These are phyloP conservation scores for Aspergillus wentii DNA, from an alignment of 495 filamentous ascomycete genomes.

Conservation along the genomic window DNA sequence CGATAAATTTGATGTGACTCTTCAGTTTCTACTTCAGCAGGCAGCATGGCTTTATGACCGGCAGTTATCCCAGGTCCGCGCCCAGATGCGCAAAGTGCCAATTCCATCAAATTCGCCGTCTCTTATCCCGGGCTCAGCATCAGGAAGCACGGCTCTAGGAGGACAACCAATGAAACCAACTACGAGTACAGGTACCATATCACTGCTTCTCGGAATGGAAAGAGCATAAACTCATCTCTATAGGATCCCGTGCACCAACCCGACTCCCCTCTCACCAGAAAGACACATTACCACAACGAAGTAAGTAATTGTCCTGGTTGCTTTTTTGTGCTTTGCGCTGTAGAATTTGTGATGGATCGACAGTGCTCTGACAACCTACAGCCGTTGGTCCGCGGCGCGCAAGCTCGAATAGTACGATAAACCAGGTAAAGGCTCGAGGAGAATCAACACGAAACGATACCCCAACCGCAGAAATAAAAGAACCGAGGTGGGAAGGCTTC, in stretches of 20 bases:
- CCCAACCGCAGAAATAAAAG: conserved; percentile 33
- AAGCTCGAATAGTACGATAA: conserved; percentile 55
- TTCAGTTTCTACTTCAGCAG: conserved; percentile 88
- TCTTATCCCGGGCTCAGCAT: conserved; percentile 44
- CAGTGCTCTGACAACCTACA: conserved; percentile 8
- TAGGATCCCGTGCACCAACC: conserved; percentile 54
- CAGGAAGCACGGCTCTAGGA: conserved; percentile 43
- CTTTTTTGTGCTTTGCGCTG: too few relatives aligned
- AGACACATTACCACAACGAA: conserved; percentile 50
- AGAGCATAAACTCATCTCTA: neutral
- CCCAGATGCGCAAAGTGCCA: conserved; percentile 78
- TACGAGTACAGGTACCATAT: too few relatives aligned
- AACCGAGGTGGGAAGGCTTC: conserved; percentile 32
- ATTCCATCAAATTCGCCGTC: conserved; percentile 41
- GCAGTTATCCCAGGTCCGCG: conserved; percentile 80
- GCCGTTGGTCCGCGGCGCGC: conserved; percentile 35
- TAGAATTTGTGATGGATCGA: neutral
- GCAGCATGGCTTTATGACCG: conserved; percentile 93
- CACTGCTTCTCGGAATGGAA: neutral
- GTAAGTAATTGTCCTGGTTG: conserved; percentile 14
- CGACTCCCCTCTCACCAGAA: conserved; percentile 58
- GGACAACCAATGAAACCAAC: conserved; percentile 57
- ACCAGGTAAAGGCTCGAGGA: conserved; percentile 24
- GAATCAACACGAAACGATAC: conserved; percentile 42
- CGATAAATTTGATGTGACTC: conserved; percentile 64